Base-by-base conservation (phyloP, 106 monocot genomes). In the Dendrobium nobile region DNA sequence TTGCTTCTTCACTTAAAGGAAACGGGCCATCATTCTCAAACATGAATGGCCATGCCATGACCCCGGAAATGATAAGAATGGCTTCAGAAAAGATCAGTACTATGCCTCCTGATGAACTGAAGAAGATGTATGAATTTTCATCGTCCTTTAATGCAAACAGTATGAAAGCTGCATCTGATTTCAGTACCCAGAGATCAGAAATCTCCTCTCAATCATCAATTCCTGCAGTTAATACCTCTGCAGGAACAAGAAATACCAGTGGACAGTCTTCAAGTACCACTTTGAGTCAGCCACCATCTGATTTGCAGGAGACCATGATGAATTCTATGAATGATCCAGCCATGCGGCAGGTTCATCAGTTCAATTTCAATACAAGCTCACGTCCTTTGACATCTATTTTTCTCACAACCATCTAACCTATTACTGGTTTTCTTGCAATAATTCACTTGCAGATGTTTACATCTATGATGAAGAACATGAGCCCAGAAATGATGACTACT, bases 401-500 rank as follows among this genome's bases (percentile, higher is more conserved):
- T 70, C 37, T 15, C 13, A 37, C 37, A 5, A 10, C 37, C 47
- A 51, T 70, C 37, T 70, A 33, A 37, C 15, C 70, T 16, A 37
- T 37, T 28, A 15, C 13, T 15, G 33, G 1, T 45, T 51, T 51
- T 51, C 13, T 77, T 15, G 44, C 54, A 74, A 81, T 15, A 72
- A 37, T 72, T 72, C 17, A 85, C 70, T 81, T 80, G 37, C 86
- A 99, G 99, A 95, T 95, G 99, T 90, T 95, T 83, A 77, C 91
- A 70, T 87, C 91, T 44, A 95, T 99, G 99, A 91, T 99, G 93
- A 91, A 91, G 85, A 95, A 88, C 61, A 95, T 99, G 86, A 95
- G 84, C 68, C 99, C 99, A 56, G 99, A 99, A 80, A 95, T 93
- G 91, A 95, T 99, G 93, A 81, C 88, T 79, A 88, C 80, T 77